Base-by-base conservation (phyloP, 345 rosid genomes). In the Sisymbrium irio region DNA sequence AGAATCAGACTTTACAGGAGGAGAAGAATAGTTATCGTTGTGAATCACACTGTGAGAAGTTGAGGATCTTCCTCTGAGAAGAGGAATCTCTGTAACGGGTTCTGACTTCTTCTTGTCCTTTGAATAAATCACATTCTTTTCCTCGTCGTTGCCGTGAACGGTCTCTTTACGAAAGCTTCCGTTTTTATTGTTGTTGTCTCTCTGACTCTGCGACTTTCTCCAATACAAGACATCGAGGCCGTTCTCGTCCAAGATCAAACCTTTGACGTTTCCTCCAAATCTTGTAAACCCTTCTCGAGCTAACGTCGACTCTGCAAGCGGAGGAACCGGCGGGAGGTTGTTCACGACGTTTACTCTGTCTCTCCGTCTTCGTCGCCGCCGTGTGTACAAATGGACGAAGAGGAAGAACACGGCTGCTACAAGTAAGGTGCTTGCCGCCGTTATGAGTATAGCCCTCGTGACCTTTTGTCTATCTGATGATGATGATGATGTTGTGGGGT, bases 1-100 rank as follows among this genome's bases (percentile, higher is more conserved):
- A 19, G 79, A 69, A 4, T 69, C 69, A 20, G 33, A 5, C 27
- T 69, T 71, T 28, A 19, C 62, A 56, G 22, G 53, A 62, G 60
- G 45, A 27, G 28, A 3, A 39, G 3, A 5, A 72, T 44, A 35
- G 39, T 7, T 49, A 7, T 62, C 40, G 56, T 56, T 74, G 15
- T 70, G 81, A 61, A 73, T 45, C 33, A 61, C 77, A 59, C 65
- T 65, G 3, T 87, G 83, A 15, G 93, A 83, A 67, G 78, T 73
- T 0, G 96, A 82, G 5, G 93, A 89, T 65, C 78, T 81, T 55
- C 91, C 96, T 30, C 86, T 75, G 28, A 89, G 92, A 69, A 87
- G 81, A 80, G 91, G 92, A 62, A 80, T 70, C 73, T 85, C 90
- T n/a, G 83, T 84, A 6, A 80, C 57, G 0, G 74, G 84, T 54